Base-by-base conservation (phyloP, 352 stramenopile species). In the Pythium brachiatum region DNA sequence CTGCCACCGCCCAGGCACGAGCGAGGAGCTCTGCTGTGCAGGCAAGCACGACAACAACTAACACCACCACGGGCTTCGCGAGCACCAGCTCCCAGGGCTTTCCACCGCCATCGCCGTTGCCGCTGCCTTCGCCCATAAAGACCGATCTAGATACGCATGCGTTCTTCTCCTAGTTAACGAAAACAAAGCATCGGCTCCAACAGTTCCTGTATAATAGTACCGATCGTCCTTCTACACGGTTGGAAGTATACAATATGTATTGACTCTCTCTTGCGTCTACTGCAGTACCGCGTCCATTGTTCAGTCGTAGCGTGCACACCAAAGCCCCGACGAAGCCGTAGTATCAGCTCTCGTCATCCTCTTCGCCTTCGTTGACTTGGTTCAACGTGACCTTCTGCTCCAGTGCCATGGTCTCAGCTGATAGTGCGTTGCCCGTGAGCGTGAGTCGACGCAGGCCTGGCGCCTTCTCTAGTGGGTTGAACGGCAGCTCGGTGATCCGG, bases 71-170 rank as follows among this genome's bases (percentile, higher is more conserved):
- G 20, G 41, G 41, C 6, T 48, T 48, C 41, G 26, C 41, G 9
- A 26, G 18, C 1, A 48, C 41, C 18, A 26, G 12, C 7, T 26
- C n/a, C n/a, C 58, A 64, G 18, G 47, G 16, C 11, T 66, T 67
- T 57, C 13, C 62, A 50, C 13, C 74, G 0, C 20, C 75, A 18
- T 88, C 77, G 31, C 72, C 81, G 31, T 66, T 91, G 44, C 81
- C 81, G 7, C 55, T 92, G 16, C 83, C 83, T 13, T 94, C 85
- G 39, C 83, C 83, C 11, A 92, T 94, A 64, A 94, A 94, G 59
- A 92, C 76, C 18, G 83, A 94, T 43, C 72, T 94, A 60, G 85
- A 92, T 65, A 94, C 85, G 26, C 83, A 92, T 53, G 78, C 85
- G 8, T 94, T 94, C 68, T 94, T 94, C 61, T 90, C 85, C 46